Base-by-base conservation (phyloP, 768 basidiomycete genomes). In the Leccinum ochraceum region DNA sequence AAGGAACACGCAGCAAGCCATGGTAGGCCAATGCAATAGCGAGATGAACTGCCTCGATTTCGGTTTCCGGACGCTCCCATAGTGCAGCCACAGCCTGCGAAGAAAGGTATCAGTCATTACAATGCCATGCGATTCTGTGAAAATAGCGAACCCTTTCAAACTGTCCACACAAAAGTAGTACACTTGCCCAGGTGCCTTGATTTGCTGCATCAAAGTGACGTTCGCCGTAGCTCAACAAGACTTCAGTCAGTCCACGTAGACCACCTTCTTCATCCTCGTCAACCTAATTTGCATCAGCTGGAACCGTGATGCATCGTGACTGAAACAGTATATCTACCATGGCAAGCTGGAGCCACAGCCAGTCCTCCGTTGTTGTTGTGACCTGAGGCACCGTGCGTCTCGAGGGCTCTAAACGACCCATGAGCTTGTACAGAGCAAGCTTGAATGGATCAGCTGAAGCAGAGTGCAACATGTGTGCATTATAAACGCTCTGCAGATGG, bases 311-410 rank as follows among this genome's bases (percentile, higher is more conserved):
- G 16, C 54, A 52, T 37, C 30, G 17, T 11, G 37, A 34, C 6
- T 44, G 30, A 58, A 42, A 16, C 0, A 17, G 6, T 26, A 48
- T 37, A 58, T 39, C 14, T 53, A 87, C 91, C 85, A 98, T 90
- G 1, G 88, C 82, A 14, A 98, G 82, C 76, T 99, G 95, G 79
- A 95, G 88, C 96, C 96, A 99, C 37, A 98, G 79, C 96, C 96
- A 99, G 74, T 99, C 97, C 72, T 98, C 97, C 2, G 93, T 95
- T 1, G 95, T 95, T 10, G 84, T 83, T 0, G 95, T 98, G 5
- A 98, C 94, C 44, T 87, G 85, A 6, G 86, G 83, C 3, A 95
- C 87, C 67, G 85, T 89, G 53, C 94, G 83, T 58, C 91, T 81
- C 5, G 83, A 75, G 2, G 94, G 86, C 66, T 99, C 97, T 56